phyloP scores from a whole-genome alignment of 2,329 filamentous ascomycete genomes.

The Paecilomyces sp. region DNA sequence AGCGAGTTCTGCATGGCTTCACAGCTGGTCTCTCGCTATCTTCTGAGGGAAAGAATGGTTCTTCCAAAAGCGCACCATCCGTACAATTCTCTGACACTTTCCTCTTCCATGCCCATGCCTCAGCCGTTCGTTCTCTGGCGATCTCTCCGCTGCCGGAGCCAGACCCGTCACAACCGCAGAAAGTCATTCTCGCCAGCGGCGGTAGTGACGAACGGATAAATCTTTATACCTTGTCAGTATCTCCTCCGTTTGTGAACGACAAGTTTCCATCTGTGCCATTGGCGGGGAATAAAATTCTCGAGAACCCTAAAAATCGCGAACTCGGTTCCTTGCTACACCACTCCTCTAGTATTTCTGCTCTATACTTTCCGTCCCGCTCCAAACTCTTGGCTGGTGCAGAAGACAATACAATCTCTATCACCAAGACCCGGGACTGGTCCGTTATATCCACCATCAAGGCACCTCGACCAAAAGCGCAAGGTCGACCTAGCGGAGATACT shows the following conservation, averaged over 20 bases:
- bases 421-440: constrained; percentile 81
- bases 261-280: constrained; percentile 57
- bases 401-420: constrained; percentile 85
- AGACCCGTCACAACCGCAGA: constrained; percentile 55
- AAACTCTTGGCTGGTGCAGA: constrained; percentile 86
- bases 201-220: constrained; percentile 93
- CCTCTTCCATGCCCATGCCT: constrained; percentile 87
- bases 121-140: constrained; percentile 81
- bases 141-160: constrained; percentile 66
- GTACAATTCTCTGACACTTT: constrained; percentile 84
- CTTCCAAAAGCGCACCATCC: constrained; percentile 20
- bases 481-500: constrained; percentile 83
- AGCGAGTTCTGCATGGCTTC: constrained; percentile 83
- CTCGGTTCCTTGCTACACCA: constrained; percentile 84
- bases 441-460: constrained; percentile 82
- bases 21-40: constrained; percentile 60
- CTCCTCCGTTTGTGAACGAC: constrained; percentile 52
- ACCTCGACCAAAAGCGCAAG: constrained; percentile 71
- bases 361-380: constrained; percentile 75
- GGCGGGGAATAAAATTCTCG: constrained; percentile 64
- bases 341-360: constrained; percentile 67
- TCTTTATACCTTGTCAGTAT: constrained; percentile 77
- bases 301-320: constrained; percentile 82
- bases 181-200: constrained; percentile 82
- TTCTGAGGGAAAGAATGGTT: constrained; percentile 5